A percentile compares a stretch with the other conserved stretches of the same genome.
Evolutionary conservation across 768 basidiomycete genomes (phyloP).

Genomic region (Hericium erinaceus): DNA sequence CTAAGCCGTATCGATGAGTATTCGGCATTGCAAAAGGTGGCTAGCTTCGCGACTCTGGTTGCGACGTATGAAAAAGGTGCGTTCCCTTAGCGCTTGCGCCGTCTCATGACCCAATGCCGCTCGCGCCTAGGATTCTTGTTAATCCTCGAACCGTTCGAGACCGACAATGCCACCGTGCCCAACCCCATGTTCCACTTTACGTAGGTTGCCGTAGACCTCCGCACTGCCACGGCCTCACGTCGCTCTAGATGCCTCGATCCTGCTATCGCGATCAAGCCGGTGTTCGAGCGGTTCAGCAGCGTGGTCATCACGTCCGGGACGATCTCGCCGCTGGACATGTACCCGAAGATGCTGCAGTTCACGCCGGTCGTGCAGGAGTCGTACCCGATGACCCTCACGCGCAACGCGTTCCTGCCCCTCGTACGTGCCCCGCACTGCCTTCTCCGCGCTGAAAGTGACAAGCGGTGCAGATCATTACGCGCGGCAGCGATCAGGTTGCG

Average conservation of each 20-base stretch:
- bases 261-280: constrained; percentile 92
- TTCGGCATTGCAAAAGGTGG: constrained; percentile 88
- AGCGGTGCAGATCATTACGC: constrained; percentile 74
- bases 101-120: neutral
- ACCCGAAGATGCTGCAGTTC: constrained; percentile 98
- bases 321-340: constrained; percentile 98
- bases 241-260: constrained; percentile 87
- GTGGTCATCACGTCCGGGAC: constrained; percentile 99
- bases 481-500: constrained; percentile 96
- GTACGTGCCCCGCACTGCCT: constrained; percentile 32
- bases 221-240: constrained; percentile 7
- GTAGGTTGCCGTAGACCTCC: constrained; percentile 31
- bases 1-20: constrained; percentile 86
- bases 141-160: constrained; percentile 96
- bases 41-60: constrained; percentile 91
- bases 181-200: constrained; percentile 98
- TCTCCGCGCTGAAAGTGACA: neutral
- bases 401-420: constrained; percentile 93
- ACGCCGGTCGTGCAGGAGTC: constrained; percentile 95
- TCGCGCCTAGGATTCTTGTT: constrained; percentile 72
- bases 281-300: constrained; percentile 96
- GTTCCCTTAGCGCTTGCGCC: neutral
- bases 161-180: constrained; percentile 95
- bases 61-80: constrained; percentile 96
- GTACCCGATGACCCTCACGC: constrained; percentile 94